Evolutionary conservation across 371 early-diverging fungal species (phyloP), one percentile per base, ranked within the genome.

Genomic region (Mucor lusitanicus): DNA sequence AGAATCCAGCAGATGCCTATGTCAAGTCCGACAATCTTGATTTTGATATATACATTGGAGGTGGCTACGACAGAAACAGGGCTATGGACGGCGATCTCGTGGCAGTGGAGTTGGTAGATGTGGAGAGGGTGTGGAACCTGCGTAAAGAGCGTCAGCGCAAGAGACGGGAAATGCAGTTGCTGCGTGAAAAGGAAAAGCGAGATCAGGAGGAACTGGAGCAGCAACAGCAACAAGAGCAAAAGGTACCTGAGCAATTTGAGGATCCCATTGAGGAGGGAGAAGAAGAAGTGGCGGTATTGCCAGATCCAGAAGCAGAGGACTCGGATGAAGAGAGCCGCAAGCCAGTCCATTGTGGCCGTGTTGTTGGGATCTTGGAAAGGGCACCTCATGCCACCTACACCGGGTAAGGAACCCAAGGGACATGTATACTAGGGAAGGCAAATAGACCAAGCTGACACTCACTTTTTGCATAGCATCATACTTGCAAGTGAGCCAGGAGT

Each of bases 51-150:
- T 91, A 88, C 67, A 89, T 94, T 19, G 88, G 85, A 27, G 93
- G 93, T 11, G 74, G 77, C 35, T 71, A 68, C 27, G 77, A 83
- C 46, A 88, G 92, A 44, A 96, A 96, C 77, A 86, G 96, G 17
- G 93, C 95, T 0, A 70, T 95, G 17, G 88, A 92, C 27, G 93
- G 92, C 4, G 95, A 96, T 64, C 63, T 85, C 1, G 96, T 96
- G 7, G 90, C 87, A 17, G 82, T 96, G 2, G 72, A 79, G 64
- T 67, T 94, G 25, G 66, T 94, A 48, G 85, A 85, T 61, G 86
- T 85, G 0, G 85, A 83, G 0, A 86, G 84, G 54, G 73, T 87
- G n/a, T 70, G 77, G 66, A 35, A 61, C 8, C 67, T 73, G 32
- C 83, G 83, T 79, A 68, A 73, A 33, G 78, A 71, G 27, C 76